Evolutionary conservation across 2,329 filamentous ascomycete species (phyloP), one percentile per base, ranked within the genome.

Genomic region (Ampelomyces quisqualis): DNA sequence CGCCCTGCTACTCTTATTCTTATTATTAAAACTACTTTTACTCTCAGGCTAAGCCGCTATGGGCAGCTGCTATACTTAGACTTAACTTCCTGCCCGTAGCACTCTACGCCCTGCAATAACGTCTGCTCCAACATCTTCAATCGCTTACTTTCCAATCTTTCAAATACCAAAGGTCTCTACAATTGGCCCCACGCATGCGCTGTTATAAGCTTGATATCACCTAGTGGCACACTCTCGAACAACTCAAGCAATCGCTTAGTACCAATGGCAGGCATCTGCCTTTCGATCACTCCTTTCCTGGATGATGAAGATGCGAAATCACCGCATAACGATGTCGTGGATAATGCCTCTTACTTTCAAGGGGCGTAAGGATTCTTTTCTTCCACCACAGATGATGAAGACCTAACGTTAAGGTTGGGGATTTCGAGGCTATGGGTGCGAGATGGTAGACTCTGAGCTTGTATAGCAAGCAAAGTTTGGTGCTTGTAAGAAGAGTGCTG

Each of bases 111-210:
- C n/a, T 31, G 42, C 33, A 65, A 30, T 34, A 67, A 30, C 13
- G 45, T 53, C 15, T 55, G 50, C 18, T 59, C 59, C 39, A 67
- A 38, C 2, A 34, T 29, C 26, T 55, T 49, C 38, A 69, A 43
- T 5, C 37, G 34, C 5, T 38, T 32, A 2, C 54, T 24, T 4
- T 58, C 51, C 7, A 69, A 15, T 7, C 14, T 30, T 2, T 17
- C 22, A 36, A 65, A 65, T 6, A 50, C 47, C 2, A 52, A 44
- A 38, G 64, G 60, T 13, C 42, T 31, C 9, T 53, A 51, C 7
- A 70, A 55, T n/a, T 49, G 44, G 31, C 66, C 56, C 67, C 67
- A 70, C 6, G 62, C 66, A 38, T 70, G 67, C 1, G 70, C 58
- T 0, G 68, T 67, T 2, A 67, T 70, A 2, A 69, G 36, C 22